Evolutionary conservation across 352 stramenopile species (phyloP).

Genomic region (Pythium utonaiense): DNA sequence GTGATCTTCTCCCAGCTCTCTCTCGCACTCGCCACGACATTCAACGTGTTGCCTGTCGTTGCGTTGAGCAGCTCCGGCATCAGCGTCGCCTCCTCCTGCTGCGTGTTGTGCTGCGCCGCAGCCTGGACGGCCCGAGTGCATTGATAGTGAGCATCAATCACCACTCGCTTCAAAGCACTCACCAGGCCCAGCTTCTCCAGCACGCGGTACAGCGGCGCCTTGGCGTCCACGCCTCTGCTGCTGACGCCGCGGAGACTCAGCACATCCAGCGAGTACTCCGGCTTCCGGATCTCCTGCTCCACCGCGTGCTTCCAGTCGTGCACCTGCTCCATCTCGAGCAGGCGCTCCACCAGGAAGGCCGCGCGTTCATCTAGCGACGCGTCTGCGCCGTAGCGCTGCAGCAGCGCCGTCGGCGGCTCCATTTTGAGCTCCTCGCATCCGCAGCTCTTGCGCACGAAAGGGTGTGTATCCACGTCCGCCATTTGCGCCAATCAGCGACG

Average conservation of each 20-base stretch:
- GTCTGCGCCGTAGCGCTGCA: conserved; percentile 16
- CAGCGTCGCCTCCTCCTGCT: conserved; percentile 26
- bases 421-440: not conserved
- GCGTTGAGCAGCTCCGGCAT: conserved; percentile 21
- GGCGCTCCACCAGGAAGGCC: conserved; percentile 39
- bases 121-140: conserved; percentile 21
- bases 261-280: conserved; percentile 45
- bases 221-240: conserved; percentile 17
- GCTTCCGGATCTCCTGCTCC: conserved; percentile 40
- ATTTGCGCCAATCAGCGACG: conserved; percentile 7
- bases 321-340: conserved; percentile 37
- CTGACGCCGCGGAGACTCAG: conserved; percentile 10
- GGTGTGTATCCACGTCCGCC: not conserved
- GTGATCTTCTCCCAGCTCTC: conserved; percentile 64
- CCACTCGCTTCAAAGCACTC: conserved; percentile 44
- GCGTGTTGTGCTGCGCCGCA: conserved; percentile 23
- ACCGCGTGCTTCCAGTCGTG: conserved; percentile 56
- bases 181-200: conserved; percentile 58
- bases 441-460: not conserved
- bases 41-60: conserved; percentile 32
- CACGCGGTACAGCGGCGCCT: conserved; percentile 38
- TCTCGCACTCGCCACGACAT: conserved; percentile 38
- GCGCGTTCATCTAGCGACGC: conserved; percentile 47
- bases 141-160: conserved; percentile 61
- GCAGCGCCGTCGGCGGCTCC: not conserved